Conservation (phyloP, 768 basidiomycete species). For the Psilocybe cubensis region DNA sequence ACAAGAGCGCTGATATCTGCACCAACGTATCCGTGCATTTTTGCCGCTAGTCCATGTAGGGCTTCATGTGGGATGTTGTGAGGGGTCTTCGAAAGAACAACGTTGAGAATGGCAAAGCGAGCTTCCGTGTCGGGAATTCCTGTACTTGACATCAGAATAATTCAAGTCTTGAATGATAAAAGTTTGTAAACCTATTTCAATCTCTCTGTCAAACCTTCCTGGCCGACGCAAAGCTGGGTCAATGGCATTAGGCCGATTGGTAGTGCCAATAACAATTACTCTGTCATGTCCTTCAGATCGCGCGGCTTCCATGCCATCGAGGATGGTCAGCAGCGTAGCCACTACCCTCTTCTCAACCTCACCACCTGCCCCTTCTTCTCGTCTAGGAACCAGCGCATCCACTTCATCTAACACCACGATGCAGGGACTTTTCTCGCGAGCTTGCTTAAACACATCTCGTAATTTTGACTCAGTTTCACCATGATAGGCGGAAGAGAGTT, state of each 20-base stretch:
- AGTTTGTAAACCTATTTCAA: slow-evolving; percentile 78
- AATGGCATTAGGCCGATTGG: slow-evolving; percentile 93
- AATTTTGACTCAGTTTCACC: slow-evolving; percentile 95
- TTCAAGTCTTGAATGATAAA: slow-evolving; percentile 1
- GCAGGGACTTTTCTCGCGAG: slow-evolving; percentile 80
- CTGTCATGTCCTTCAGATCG: slow-evolving; percentile 48
- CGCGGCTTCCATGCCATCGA: slow-evolving; percentile 84
- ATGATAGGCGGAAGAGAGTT: slow-evolving; percentile 93
- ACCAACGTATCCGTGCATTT: slow-evolving; percentile 95
- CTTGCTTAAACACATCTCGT: slow-evolving; percentile 88
- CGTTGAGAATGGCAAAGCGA: slow-evolving; percentile 83
- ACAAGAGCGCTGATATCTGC: slow-evolving; percentile 93
- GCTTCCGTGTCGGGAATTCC: slow-evolving; percentile 90
- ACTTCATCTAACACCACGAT: slow-evolving; percentile 97
- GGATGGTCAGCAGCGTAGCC: slow-evolving; percentile 89
- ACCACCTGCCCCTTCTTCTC: slow-evolving; percentile 89
- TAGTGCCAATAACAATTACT: slow-evolving; percentile 95
- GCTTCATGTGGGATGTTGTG: slow-evolving; percentile 65
- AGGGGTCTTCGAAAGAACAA: slow-evolving; percentile 81
- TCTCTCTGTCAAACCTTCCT: slow-evolving; percentile 92
- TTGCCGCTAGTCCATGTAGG: slow-evolving; percentile 67
- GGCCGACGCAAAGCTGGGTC: slow-evolving; percentile 91
- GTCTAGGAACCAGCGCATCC: slow-evolving; percentile 88
- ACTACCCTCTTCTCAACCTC: slow-evolving; percentile 98
- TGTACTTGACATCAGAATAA: slow-evolving; percentile 28